Percentiles rank a stretch among this genome's conserved stretches.
Conservation (phyloP, 2,329 filamentous ascomycete genomes). For the Acrocalymma vagum region DNA sequence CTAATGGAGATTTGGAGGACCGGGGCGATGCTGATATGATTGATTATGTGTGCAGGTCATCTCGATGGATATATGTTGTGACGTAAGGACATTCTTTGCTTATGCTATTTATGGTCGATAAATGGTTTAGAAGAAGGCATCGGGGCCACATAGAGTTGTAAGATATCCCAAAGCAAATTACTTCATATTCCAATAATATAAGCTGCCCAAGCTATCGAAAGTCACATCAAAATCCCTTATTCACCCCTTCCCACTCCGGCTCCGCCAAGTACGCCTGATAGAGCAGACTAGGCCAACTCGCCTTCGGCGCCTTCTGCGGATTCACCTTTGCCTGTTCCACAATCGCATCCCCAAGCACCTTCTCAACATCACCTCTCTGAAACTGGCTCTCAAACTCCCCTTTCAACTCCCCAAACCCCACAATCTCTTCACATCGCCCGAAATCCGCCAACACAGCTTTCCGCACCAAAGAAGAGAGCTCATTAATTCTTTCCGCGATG, state of each 20-base stretch:
- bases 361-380: slow-evolving; percentile 51
- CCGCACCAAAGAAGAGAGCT: slow-evolving; percentile 48
- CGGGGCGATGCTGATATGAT: too few species aligned
- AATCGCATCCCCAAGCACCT: slow-evolving; percentile 53
- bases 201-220: too few species aligned
- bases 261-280: slow-evolving; percentile 33
- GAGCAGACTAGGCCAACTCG: slow-evolving; percentile 45
- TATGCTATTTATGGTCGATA: too few species aligned
- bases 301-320: slow-evolving; percentile 51
- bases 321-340: slow-evolving; percentile 48
- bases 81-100: too few species aligned
- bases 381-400: slow-evolving; percentile 35
- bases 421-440: slow-evolving; percentile 27
- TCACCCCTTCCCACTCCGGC: slow-evolving; percentile 38
- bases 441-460: slow-evolving; percentile 53
- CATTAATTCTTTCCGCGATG: slow-evolving; percentile 54
- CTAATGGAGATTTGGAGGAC: too few species aligned
- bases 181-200: too few species aligned
- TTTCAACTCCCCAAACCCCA: slow-evolving; percentile 25
- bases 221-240: slow-evolving; percentile 36
- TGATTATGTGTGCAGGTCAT: too few species aligned
- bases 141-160: too few species aligned
- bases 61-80: too few species aligned
- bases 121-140: too few species aligned
- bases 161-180: too few species aligned